Conservation (phyloP, 192 early-diverging fungal species). For the Diversispora epigaea region DNA sequence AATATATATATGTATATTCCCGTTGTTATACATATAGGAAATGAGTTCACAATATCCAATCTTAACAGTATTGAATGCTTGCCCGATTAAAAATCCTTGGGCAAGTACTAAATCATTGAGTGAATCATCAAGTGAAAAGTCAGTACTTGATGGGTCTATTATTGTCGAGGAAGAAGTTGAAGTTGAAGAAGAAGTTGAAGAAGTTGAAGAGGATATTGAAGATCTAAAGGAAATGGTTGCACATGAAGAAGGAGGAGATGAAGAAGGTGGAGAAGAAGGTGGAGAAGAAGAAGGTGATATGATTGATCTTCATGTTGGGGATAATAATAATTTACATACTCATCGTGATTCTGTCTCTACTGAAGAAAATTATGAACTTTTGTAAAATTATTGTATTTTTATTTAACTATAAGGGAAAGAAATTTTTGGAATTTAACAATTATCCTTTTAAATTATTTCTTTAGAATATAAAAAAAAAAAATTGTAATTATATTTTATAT, state of each 20-base stretch:
- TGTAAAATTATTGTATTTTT: no score
- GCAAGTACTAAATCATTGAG: neutral
- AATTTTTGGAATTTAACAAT: no score
- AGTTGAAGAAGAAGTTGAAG: constrained; percentile 2
- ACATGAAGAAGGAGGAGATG: constrained; percentile 9
- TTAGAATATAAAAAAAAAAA: no score
- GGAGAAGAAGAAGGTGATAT: neutral
- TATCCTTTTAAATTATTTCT: no score
- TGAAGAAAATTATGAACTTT: no score
- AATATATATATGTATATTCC: neutral
- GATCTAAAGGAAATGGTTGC: neutral
- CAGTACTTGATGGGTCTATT: neutral
- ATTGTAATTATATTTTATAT: no score
- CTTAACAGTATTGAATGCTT: constrained; percentile 6
- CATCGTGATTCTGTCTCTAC: no score
- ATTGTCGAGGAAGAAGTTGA: neutral
- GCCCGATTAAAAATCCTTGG: neutral
- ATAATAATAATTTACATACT: no score
- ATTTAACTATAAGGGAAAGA: no score
- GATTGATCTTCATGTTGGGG: no score
- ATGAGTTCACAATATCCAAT: constrained; percentile 16
- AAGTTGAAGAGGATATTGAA: constrained; percentile 1
- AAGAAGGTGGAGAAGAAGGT: neutral
- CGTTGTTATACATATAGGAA: neutral
- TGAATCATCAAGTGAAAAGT: constrained; percentile 13